These are phyloP conservation scores for Annulohypoxylon moriforme DNA, from an alignment of 495 filamentous ascomycete genomes.

Conservation along the genomic window DNA sequence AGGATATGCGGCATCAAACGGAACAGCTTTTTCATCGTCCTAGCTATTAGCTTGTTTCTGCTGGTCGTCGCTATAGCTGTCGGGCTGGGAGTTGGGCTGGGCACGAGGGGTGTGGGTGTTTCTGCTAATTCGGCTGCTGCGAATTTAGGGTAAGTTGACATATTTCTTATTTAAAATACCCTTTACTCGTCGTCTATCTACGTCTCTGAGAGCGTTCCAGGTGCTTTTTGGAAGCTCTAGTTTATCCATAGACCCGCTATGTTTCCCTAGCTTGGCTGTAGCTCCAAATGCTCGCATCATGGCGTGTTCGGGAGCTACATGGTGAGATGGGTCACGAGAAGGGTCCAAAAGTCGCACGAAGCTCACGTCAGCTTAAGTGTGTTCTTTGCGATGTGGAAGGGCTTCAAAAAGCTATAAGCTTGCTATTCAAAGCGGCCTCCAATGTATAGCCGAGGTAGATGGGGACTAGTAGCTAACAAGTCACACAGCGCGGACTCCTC, in stretches of 20 bases:
- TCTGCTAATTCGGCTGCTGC: not conserved
- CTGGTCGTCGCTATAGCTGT: conserved; percentile 45
- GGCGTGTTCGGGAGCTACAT: not conserved
- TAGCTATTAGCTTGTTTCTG: conserved; percentile 42
- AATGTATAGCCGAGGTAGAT: not conserved
- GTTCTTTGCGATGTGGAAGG: not conserved
- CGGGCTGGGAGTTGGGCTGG: conserved; percentile 48
- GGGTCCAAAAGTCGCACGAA: not conserved
- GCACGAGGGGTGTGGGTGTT: conserved; percentile 11
- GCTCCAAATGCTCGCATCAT: not conserved
- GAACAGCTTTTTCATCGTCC: conserved; percentile 37
- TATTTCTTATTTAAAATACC: not conserved
- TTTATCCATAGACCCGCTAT: not conserved
- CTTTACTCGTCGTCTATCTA: not conserved
- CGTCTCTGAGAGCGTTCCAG: not conserved
- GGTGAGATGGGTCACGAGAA: conserved; percentile 10
- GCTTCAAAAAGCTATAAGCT: not conserved
- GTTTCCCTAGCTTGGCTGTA: not conserved
- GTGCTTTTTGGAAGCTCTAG: not conserved
- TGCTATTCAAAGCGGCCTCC: not conserved
- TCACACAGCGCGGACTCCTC: conserved; percentile 6
- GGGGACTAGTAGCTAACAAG: conserved; percentile 6
- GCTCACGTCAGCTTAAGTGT: conserved; percentile 26
- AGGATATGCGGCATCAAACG: conserved; percentile 37
- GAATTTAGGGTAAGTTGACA: conserved; percentile 19